A percentile compares a stretch with the other conserved stretches of the same genome.
These are phyloP conservation scores for Croton laevigatus DNA, from an alignment of 441 rosid genomes.

Conservation along the genomic window DNA sequence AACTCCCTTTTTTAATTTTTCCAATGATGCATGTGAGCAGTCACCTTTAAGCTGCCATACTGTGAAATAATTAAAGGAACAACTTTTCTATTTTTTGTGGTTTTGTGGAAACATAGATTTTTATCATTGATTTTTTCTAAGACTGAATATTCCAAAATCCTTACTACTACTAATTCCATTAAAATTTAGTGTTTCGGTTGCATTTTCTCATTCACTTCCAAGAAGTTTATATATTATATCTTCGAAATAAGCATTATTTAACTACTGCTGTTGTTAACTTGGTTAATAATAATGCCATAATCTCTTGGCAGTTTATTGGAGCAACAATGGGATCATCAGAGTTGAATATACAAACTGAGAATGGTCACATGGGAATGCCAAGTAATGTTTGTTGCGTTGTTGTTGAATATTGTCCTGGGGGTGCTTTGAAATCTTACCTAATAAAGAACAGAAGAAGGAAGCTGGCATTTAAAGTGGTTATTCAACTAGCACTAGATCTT, in stretches of 20 bases:
- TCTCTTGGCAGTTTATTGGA: constrained; percentile 67
- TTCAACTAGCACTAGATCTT: constrained; percentile 86
- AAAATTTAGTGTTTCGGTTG: neutral
- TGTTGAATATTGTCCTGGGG: constrained; percentile 87
- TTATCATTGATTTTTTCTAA: neutral
- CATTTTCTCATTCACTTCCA: neutral
- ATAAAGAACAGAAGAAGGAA: constrained; percentile 86
- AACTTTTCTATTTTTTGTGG: constrained; percentile 11
- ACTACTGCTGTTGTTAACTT: neutral
- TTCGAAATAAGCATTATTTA: neutral
- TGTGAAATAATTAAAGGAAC: constrained; percentile 8
- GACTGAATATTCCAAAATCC: too few relatives aligned
- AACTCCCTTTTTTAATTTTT: neutral
- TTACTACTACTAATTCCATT: neutral
- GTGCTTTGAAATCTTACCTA: constrained; percentile 75
- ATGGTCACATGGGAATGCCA: constrained; percentile 76
- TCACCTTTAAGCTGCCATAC: constrained; percentile 10
- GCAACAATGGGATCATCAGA: constrained; percentile 89
- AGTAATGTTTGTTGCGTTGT: constrained; percentile 82
- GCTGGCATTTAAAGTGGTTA: constrained; percentile 84
- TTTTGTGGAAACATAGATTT: neutral
- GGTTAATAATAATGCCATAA: neutral
- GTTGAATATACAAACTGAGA: constrained; percentile 66
- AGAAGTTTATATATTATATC: neutral
- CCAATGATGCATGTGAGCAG: constrained; percentile 20